Evolutionary conservation across 1,284 basidiomycete species (phyloP).

Genomic region (Uromyces viciae-fabae): DNA sequence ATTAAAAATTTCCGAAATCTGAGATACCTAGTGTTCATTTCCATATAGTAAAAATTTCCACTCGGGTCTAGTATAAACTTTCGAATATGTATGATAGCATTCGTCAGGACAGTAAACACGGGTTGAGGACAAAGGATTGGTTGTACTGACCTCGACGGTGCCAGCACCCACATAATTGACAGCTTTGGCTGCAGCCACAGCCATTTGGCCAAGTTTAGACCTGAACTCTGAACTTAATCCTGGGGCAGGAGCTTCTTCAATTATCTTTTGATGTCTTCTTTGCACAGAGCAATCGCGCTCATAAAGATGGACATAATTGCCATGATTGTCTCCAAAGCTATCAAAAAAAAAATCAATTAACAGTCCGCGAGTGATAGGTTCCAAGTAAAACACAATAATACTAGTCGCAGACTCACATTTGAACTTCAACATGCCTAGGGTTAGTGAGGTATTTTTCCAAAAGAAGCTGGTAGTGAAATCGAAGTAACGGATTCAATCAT

Average conservation of each 20-base stretch:
- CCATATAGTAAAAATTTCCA: constrained; percentile 83
- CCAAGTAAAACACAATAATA: constrained; percentile 58
- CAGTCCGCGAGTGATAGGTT: not conserved
- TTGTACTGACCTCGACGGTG: constrained; percentile 63
- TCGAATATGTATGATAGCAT: not conserved
- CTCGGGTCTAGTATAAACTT: constrained; percentile 87
- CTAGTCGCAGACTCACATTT: constrained; percentile 66
- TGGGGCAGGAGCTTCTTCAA: constrained; percentile 91
- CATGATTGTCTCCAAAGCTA: constrained; percentile 74
- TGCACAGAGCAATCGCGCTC: constrained; percentile 94
- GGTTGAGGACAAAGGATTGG: not conserved
- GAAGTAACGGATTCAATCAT: not conserved
- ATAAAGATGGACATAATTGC: constrained; percentile 79
- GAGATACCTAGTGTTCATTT: constrained; percentile 73
- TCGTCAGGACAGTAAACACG: not conserved
- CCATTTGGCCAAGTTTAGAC: constrained; percentile 76
- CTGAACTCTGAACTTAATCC: constrained; percentile 72
- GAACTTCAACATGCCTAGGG: constrained; percentile 65
- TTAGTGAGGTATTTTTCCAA: constrained; percentile 52
- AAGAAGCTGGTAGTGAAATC: constrained; percentile 47
- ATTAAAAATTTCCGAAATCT: not conserved
- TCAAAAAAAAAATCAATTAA: constrained; percentile 70
- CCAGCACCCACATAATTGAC: constrained; percentile 86
- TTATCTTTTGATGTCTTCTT: constrained; percentile 88
- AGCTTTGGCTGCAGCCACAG: constrained; percentile 82